Evolutionary conservation across 352 stramenopile species (phyloP).

Genomic region (Pythium folliculosum): DNA sequence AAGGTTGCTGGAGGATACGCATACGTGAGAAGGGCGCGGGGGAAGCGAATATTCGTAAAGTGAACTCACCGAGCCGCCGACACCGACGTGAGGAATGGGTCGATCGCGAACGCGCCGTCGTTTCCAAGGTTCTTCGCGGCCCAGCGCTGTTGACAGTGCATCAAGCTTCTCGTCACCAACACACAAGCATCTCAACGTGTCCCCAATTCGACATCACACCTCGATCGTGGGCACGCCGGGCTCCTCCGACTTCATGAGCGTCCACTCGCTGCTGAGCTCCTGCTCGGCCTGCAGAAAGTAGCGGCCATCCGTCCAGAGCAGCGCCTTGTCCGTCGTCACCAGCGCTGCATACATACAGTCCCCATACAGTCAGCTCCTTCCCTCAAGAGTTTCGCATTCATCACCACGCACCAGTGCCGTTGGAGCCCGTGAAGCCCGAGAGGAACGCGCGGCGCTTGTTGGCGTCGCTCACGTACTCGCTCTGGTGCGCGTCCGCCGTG

Average conservation of each 20-base stretch:
- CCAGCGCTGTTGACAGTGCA: slow-evolving; percentile 44
- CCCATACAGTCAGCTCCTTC: neutral
- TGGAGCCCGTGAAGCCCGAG: slow-evolving; percentile 96
- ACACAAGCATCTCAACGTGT: neutral
- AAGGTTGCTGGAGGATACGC: slow-evolving; percentile 43
- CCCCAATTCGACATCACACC: slow-evolving; percentile 14
- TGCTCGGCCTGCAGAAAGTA: slow-evolving; percentile 98
- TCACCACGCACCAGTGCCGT: slow-evolving; percentile 82
- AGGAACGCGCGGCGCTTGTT: slow-evolving; percentile 96
- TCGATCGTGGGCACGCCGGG: slow-evolving; percentile 90
- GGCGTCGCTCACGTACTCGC: slow-evolving; percentile 96
- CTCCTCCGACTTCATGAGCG: slow-evolving; percentile 95
- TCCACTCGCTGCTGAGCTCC: slow-evolving; percentile 93
- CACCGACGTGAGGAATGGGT: slow-evolving; percentile 94
- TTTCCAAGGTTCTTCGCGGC: slow-evolving; percentile 60
- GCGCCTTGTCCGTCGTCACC: slow-evolving; percentile 81
- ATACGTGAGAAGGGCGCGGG: neutral
- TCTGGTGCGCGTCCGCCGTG: slow-evolving; percentile 97
- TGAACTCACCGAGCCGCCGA: slow-evolving; percentile 62
- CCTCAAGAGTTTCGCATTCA: neutral
- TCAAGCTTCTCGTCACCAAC: neutral
- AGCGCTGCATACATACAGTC: slow-evolving; percentile 39
- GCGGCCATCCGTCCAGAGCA: slow-evolving; percentile 98
- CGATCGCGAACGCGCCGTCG: slow-evolving; percentile 91
- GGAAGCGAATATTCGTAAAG: no score